phyloP scores from a whole-genome alignment of 768 basidiomycete species.

The Mycena haematopus region DNA sequence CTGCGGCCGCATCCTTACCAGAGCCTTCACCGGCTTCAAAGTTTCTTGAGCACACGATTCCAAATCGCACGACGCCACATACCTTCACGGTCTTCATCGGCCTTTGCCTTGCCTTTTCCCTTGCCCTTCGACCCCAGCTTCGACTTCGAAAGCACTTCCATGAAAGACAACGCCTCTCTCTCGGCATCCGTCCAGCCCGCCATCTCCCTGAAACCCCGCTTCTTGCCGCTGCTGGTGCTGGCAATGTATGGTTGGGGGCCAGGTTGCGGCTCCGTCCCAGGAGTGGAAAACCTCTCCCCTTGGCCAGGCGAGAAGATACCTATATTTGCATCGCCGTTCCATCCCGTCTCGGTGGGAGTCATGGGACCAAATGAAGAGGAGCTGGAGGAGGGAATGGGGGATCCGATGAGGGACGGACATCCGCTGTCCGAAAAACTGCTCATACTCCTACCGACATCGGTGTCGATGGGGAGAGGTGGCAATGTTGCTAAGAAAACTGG shows the following conservation, averaged over 20 bases:
- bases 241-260: not conserved
- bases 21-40: slow-evolving; percentile 23
- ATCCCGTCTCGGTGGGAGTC: slow-evolving; percentile 20
- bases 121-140: slow-evolving; percentile 15
- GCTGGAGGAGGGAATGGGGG: slow-evolving; percentile 40
- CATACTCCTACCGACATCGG: slow-evolving; percentile 6
- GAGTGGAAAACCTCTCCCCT: slow-evolving; percentile 1
- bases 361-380: slow-evolving; percentile 31
- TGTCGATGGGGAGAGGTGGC: slow-evolving; percentile 12
- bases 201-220: slow-evolving; percentile 24
- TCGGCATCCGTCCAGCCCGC: slow-evolving; percentile 24
- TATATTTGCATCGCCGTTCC: slow-evolving; percentile 16
- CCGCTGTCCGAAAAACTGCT: slow-evolving; percentile 22
- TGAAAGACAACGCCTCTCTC: slow-evolving; percentile 18
- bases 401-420: slow-evolving; percentile 33
- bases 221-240: slow-evolving; percentile 19
- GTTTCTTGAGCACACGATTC: slow-evolving; percentile 30
- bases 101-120: slow-evolving; percentile 24
- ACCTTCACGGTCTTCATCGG: slow-evolving; percentile 32
- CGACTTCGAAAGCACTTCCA: slow-evolving; percentile 25
- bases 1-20: slow-evolving; percentile 10
- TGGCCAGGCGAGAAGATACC: slow-evolving; percentile 21
- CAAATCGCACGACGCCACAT: slow-evolving; percentile 31
- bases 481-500: slow-evolving; percentile 37
- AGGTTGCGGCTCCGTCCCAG: not conserved